Conservation (phyloP, 169 alveolate genomes). For the Theileria equi region DNA sequence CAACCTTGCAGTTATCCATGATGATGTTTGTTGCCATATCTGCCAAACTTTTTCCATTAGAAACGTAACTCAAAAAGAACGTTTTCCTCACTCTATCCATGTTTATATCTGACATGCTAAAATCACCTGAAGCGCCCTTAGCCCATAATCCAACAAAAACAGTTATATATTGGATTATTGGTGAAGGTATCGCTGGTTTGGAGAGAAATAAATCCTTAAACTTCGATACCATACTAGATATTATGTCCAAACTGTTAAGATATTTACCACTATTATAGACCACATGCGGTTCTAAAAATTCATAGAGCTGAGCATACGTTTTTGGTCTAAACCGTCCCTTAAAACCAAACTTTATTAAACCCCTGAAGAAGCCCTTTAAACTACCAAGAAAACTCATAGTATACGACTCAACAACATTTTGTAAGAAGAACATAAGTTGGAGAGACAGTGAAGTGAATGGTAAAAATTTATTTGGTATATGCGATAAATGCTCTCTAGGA, state of each 20-base stretch:
- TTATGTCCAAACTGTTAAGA: conserved; percentile 7
- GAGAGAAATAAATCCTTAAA: conserved; percentile 42
- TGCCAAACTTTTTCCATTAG: conserved; percentile 31
- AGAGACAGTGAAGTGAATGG: conserved; percentile 52
- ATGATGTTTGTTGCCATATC: conserved; percentile 47
- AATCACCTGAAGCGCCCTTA: conserved; percentile 4
- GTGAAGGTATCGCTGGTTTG: conserved; percentile 61
- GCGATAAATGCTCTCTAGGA: conserved; percentile 17
- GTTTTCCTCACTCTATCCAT: conserved; percentile 31
- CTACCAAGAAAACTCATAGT: background rate
- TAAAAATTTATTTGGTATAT: conserved; percentile 36
- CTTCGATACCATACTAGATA: conserved; percentile 27
- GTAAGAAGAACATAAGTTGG: conserved; percentile 49
- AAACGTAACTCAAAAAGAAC: conserved; percentile 52
- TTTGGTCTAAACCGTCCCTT: conserved; percentile 36
- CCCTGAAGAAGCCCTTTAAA: conserved; percentile 23
- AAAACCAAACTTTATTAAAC: conserved; percentile 4
- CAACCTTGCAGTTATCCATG: conserved; percentile 26
- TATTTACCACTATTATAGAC: conserved; percentile 34
- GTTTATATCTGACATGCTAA: conserved; percentile 24
- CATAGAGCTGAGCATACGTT: conserved; percentile 16
- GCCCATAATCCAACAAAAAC: conserved; percentile 60
- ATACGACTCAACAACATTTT: conserved; percentile 44
- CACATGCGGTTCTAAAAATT: conserved; percentile 40
- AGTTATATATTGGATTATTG: conserved; percentile 48